phyloP scores from a whole-genome alignment of 352 stramenopile genomes.

The Globisporangium carolinianum region DNA sequence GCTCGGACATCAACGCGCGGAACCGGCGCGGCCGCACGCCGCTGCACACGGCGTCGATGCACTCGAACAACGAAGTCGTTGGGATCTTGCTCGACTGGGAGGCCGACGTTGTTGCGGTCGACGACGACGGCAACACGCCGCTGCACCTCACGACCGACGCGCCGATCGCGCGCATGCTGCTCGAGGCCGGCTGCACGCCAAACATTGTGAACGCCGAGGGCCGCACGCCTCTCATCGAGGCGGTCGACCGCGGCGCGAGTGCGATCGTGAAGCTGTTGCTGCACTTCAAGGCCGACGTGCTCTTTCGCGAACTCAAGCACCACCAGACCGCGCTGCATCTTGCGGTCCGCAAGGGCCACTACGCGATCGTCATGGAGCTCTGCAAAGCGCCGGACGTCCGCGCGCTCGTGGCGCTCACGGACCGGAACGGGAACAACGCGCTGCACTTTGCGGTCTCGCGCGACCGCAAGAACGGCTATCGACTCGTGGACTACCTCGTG shows the following conservation, averaged over 20 bases:
- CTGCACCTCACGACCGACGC: constrained; percentile 75
- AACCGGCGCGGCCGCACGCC: constrained; percentile 76
- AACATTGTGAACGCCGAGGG: constrained; percentile 83
- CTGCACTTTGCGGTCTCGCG: constrained; percentile 79
- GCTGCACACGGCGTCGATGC: constrained; percentile 75
- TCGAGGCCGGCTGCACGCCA: constrained; percentile 74
- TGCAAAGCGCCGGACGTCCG: constrained; percentile 67
- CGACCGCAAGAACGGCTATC: constrained; percentile 77
- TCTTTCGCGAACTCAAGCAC: constrained; percentile 84
- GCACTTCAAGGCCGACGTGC: constrained; percentile 78
- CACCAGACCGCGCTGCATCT: constrained; percentile 79
- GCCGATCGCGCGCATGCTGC: constrained; percentile 71
- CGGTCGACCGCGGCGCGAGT: constrained; percentile 62
- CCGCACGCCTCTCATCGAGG: constrained; percentile 71
- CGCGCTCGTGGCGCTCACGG: constrained; percentile 61
- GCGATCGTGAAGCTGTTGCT: constrained; percentile 75
- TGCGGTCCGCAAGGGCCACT: constrained; percentile 77
- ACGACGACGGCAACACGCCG: constrained; percentile 81
- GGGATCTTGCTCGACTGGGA: constrained; percentile 78
- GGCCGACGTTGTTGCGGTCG: constrained; percentile 67
- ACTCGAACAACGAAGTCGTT: constrained; percentile 79
- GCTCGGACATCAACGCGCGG: constrained; percentile 77
- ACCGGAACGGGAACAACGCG: constrained; percentile 82
- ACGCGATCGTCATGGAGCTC: constrained; percentile 81
- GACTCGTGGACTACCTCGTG: constrained; percentile 78